Base-by-base conservation (phyloP, 106 monocot genomes). In the Platanthera guangdongensis region DNA sequence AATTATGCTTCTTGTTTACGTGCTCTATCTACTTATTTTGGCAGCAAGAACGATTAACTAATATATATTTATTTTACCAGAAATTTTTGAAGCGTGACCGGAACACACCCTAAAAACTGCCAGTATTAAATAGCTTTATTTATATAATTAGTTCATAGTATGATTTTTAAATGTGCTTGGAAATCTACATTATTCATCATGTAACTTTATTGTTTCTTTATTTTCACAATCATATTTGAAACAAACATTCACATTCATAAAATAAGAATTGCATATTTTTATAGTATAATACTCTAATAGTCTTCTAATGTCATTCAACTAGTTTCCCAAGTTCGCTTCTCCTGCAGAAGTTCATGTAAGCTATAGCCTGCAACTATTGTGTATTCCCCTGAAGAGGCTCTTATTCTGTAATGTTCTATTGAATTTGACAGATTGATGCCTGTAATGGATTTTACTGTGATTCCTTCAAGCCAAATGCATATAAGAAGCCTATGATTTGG, bases 371-470 rank as follows among this genome's bases (percentile, higher is more conserved):
- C 19, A 21, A 21, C 19, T 22, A 62, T 19, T 62, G 32, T 68
- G 45, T 1, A 10, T 68, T 68, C 0, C 45, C 6, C 45, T 39
- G n/a, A 68, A 32, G 32, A 32, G 32, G 14, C 0, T 1, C 10
- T 49, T 18, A 49, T 48, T 50, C 55, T 49, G 47, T 78, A 21
- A 72, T 65, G 16, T 74, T 76, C 80, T 79, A 6, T 76, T 77
- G 73, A 19, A 32, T 84, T 74, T 73, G 45, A 59, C 89, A 96
- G 96, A 87, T 96, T 67, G 91, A 96, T 84, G 11, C 91, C 21
- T 96, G 96, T 82, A 96, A 96, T 88, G 96, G 80, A 76, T 96
- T 84, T 84, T 96, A 96, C 76, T 93, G 96, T 81, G 96, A 97
- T 82, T 89, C 91, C 47, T 97, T 91, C 78, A 83, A 79, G 81